phyloP scores from a whole-genome alignment of 192 early-diverging fungal genomes.

The Entomortierella beljakovae region DNA sequence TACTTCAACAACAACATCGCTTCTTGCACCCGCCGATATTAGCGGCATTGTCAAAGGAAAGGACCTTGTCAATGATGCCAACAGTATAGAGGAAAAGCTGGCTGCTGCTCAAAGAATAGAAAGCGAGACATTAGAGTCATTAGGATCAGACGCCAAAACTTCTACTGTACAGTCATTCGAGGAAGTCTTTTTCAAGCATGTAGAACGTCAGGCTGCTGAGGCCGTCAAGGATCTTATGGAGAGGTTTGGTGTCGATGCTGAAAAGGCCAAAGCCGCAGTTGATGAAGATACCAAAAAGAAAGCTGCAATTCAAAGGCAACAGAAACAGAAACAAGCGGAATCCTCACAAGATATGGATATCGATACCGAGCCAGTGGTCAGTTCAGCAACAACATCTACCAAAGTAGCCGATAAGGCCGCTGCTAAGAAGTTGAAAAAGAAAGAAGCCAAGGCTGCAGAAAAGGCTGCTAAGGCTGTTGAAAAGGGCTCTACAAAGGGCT shows the following conservation, averaged over 20 bases:
- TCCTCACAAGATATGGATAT: conserved; percentile 26
- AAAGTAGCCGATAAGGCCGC: not conserved
- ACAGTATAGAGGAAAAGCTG: conserved; percentile 35
- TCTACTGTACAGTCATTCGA: conserved; percentile 37
- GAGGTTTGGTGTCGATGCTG: conserved; percentile 3
- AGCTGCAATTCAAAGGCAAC: not conserved
- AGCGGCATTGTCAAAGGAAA: conserved; percentile 17
- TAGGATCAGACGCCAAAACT: conserved; percentile 29
- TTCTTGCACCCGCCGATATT: conserved; percentile 20
- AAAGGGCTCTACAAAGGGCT: conserved; percentile 1
- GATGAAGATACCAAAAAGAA: not conserved
- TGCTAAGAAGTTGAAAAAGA: conserved; percentile 19
- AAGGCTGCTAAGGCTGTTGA: conserved; percentile 6
- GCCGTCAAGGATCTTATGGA: conserved; percentile 20
- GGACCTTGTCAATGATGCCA: not conserved
- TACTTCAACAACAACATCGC: conserved; percentile 30
- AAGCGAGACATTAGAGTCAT: conserved; percentile 12
- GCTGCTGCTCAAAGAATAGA: conserved; percentile 36
- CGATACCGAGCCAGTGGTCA: conserved; percentile 18
- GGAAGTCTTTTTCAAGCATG: conserved; percentile 47
- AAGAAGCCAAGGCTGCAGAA: not conserved
- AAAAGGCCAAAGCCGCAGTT: conserved; percentile 20
- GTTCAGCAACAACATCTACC: not conserved
- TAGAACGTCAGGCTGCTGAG: conserved; percentile 23
- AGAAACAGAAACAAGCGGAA: conserved; percentile 2